Conservation (phyloP, 192 early-diverging fungal genomes). For the Spizellomyces punctatus region DNA sequence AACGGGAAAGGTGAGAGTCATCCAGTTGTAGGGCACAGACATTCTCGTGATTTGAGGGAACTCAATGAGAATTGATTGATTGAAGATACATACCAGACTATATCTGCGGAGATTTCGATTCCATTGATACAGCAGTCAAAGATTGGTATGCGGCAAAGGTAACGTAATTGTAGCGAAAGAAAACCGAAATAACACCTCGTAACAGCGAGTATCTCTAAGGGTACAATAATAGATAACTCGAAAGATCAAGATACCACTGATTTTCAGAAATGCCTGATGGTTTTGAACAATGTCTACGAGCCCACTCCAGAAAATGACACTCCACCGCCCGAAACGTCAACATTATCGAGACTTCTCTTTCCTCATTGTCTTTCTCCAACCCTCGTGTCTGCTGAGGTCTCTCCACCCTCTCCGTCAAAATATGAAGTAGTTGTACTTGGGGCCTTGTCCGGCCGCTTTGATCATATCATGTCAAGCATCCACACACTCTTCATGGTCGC, state of each 20-base stretch:
- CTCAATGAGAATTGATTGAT: too few relatives aligned
- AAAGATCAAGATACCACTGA: conserved; percentile 73
- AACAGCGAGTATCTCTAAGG: conserved; percentile 36
- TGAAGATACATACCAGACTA: conserved; percentile 66
- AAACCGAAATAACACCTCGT: not conserved
- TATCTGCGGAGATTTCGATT: conserved; percentile 89
- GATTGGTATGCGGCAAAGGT: conserved; percentile 68
- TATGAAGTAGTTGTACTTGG: conserved; percentile 75
- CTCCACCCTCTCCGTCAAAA: not conserved
- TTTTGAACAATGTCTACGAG: conserved; percentile 29
- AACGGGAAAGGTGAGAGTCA: conserved; percentile 30
- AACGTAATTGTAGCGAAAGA: not conserved
- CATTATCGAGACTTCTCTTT: conserved; percentile 5
- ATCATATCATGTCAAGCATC: conserved; percentile 83
- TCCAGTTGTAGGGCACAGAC: too few relatives aligned
- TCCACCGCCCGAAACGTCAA: not conserved
- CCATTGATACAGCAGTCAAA: conserved; percentile 60
- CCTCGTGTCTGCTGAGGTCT: not conserved
- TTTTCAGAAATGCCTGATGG: conserved; percentile 83
- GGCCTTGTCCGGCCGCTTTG: conserved; percentile 84
- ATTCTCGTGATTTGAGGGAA: too few relatives aligned
- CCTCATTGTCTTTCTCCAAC: conserved; percentile 8
- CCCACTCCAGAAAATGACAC: not conserved
- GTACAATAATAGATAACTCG: conserved; percentile 52
- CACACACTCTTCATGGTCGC: conserved; percentile 56